Conservation (phyloP, 2,329 filamentous ascomycete species). For the Colletotrichum sp. region DNA sequence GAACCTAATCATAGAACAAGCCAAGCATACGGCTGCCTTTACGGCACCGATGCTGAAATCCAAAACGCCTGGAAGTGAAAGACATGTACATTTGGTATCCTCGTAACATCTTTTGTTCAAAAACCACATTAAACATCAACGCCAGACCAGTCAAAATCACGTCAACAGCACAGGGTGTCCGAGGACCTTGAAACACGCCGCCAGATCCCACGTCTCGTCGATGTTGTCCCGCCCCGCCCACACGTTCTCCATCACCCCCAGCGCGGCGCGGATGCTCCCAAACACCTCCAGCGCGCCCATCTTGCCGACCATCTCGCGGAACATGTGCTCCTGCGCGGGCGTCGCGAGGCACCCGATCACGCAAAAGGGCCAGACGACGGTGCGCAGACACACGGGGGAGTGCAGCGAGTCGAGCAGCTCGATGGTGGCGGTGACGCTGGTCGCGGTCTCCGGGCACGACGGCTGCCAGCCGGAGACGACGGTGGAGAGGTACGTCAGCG, state of each 20-base stretch:
- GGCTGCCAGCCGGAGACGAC: slow-evolving; percentile 59
- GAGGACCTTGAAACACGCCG: slow-evolving; percentile 45
- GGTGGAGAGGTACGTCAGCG: slow-evolving; percentile 51
- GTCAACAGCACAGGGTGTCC: slow-evolving; percentile 45
- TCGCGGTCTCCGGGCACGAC: slow-evolving; percentile 43
- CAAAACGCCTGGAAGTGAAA: background rate
- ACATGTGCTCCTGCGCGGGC: slow-evolving; percentile 44
- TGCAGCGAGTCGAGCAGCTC: slow-evolving; percentile 38
- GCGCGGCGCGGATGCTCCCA: slow-evolving; percentile 48
- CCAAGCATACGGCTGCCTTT: background rate
- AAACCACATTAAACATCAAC: background rate
- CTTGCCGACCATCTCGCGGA: slow-evolving; percentile 42
- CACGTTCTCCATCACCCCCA: slow-evolving; percentile 50
- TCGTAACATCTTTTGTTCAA: background rate
- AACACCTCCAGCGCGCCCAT: slow-evolving; percentile 50
- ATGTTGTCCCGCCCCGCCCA: slow-evolving; percentile 45
- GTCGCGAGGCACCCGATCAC: slow-evolving; percentile 46
- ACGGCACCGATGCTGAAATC: background rate
- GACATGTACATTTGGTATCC: background rate
- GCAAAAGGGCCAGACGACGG: slow-evolving; percentile 46
- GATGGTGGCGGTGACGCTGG: slow-evolving; percentile 31
- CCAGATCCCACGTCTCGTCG: slow-evolving; percentile 49
- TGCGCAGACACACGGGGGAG: slow-evolving; percentile 40
- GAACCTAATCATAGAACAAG: background rate
- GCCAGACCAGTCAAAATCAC: slow-evolving; percentile 19